Evolutionary conservation across 371 early-diverging fungal species (phyloP).

Genomic region (Sporodiniella umbellata): DNA sequence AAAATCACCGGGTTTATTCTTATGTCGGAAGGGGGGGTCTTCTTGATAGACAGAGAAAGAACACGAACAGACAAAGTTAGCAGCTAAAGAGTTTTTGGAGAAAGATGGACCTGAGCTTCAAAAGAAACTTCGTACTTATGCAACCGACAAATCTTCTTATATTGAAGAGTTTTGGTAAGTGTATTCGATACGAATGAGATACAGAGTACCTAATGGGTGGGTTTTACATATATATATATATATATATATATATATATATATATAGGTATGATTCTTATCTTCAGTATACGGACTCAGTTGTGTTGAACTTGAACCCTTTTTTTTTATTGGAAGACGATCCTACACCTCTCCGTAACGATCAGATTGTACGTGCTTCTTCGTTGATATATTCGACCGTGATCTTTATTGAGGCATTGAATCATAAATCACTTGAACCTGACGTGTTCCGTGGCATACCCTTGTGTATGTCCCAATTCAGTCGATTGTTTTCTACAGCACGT

Average conservation of each 20-base stretch:
- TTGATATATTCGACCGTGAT: conserved; percentile 52
- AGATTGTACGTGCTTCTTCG: conserved; percentile 48
- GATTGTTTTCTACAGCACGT: conserved; percentile 60
- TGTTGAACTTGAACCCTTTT: conserved; percentile 52
- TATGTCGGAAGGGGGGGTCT: not conserved
- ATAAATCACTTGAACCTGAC: conserved; percentile 59
- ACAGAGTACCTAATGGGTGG: no score
- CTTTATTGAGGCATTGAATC: conserved; percentile 44
- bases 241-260: not conserved
- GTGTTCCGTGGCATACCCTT: conserved; percentile 62
- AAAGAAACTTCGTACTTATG: conserved; percentile 65
- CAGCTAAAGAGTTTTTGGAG: conserved; percentile 68
- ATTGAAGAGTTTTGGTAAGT: conserved; percentile 57
- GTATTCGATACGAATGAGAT: not conserved
- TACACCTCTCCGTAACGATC: conserved; percentile 48
- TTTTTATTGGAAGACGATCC: conserved; percentile 54
- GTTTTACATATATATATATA: no score
- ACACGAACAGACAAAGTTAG: conserved; percentile 55
- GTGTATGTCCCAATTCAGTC: conserved; percentile 66
- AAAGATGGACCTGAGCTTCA: conserved; percentile 78
- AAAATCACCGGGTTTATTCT: not conserved
- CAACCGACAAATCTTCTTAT: conserved; percentile 52
- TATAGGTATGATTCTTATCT: conserved; percentile 48
- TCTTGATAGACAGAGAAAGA: conserved; percentile 46
- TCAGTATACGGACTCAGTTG: conserved; percentile 43